Percentiles rank a stretch among this genome's conserved stretches.
phyloP scores from a whole-genome alignment of 768 basidiomycete species.

The Tephrocybe rancida region DNA sequence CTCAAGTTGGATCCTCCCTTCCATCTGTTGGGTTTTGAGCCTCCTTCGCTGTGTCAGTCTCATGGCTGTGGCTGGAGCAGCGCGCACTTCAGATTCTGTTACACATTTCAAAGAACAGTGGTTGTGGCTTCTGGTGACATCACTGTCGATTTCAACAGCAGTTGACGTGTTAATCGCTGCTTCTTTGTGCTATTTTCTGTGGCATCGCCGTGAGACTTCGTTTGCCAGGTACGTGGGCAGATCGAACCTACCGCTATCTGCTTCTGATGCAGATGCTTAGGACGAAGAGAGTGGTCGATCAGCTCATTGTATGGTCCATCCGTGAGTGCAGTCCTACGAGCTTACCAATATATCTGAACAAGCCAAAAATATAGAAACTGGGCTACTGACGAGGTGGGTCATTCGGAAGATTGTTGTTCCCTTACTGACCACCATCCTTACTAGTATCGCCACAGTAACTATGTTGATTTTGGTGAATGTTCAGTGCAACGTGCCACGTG shows the following conservation, averaged over 20 bases:
- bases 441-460: conserved; percentile 5
- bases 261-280: neutral
- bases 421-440: neutral
- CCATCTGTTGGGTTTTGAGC: conserved; percentile 9
- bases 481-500: neutral
- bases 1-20: conserved; percentile 1
- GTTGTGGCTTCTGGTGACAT: conserved; percentile 9
- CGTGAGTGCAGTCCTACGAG: conserved; percentile 1
- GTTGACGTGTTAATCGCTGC: conserved; percentile 13
- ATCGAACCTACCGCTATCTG: neutral
- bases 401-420: neutral
- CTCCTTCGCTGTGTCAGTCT: conserved; percentile 7
- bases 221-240: neutral
- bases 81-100: neutral
- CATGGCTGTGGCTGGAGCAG: conserved; percentile 4
- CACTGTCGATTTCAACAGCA: conserved; percentile 10
- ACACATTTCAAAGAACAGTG: conserved; percentile 4
- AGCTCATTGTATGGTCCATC: conserved; percentile 14
- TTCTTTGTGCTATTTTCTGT: conserved; percentile 8
- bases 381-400: conserved; percentile 13
- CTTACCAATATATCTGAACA: neutral
- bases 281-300: conserved; percentile 11
- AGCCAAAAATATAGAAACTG: conserved; percentile 11
- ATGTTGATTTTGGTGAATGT: conserved; percentile 12
- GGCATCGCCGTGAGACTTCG: neutral